A percentile compares a stretch with the other conserved stretches of the same genome.
phyloP scores from a whole-genome alignment of 306 rosid species.

The Lagenaria siceraria region DNA sequence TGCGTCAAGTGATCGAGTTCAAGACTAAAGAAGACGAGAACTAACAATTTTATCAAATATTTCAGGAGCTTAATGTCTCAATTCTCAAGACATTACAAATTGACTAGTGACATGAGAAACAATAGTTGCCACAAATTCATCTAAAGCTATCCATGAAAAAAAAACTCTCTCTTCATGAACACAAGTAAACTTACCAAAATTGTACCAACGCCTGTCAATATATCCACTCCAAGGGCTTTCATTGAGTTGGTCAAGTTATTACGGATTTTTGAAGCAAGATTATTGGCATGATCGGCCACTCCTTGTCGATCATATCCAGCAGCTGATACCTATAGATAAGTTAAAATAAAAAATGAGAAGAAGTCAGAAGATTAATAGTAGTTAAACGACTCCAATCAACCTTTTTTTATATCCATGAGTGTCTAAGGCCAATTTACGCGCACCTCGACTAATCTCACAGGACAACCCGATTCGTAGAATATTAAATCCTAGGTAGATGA shows the following conservation, averaged over 20 bases:
- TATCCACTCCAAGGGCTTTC: conserved; percentile 94
- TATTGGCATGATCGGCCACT: conserved; percentile 95
- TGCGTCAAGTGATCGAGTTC: not conserved
- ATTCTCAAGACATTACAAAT: not conserved
- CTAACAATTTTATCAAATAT: not conserved
- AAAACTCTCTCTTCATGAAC: not conserved
- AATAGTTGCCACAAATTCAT: not conserved
- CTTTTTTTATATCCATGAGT: too few relatives aligned
- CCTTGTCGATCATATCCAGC: conserved; percentile 95
- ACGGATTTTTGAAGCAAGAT: conserved; percentile 92
- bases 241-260: conserved; percentile 75
- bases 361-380: not conserved
- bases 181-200: conserved; percentile 46
- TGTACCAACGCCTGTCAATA: conserved; percentile 78
- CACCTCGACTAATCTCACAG: too few relatives aligned
- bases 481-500: too few relatives aligned
- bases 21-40: not conserved
- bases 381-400: not conserved
- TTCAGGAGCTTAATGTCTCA: not conserved
- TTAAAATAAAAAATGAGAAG: conserved; percentile 8
- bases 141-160: not conserved
- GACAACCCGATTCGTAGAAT: too few relatives aligned
- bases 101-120: not conserved
- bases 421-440: too few relatives aligned
- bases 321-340: conserved; percentile 44